Conservation (phyloP, 2,329 filamentous ascomycete species). For the Mariannaea elegans region DNA sequence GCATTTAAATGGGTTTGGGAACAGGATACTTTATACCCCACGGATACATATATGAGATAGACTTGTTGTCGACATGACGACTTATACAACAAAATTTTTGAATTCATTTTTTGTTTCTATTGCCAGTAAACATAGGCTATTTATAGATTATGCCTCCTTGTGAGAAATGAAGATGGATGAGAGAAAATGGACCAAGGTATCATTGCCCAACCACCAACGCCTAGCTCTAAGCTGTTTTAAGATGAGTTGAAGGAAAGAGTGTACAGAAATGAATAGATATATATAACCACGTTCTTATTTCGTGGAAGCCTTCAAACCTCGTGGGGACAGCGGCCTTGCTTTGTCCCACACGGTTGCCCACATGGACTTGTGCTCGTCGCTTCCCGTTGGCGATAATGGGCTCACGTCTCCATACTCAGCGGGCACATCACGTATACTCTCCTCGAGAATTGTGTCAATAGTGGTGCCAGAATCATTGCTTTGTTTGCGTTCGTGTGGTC, state of each 20-base stretch:
- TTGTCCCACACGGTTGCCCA: slow-evolving; percentile 8
- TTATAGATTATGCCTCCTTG: too few relatives aligned
- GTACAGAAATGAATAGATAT: not conserved
- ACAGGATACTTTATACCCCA: slow-evolving; percentile 38
- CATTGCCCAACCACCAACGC: too few relatives aligned
- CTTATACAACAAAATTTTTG: slow-evolving; percentile 21
- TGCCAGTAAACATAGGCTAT: not conserved
- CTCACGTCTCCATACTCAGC: slow-evolving; percentile 18
- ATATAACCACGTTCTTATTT: slow-evolving; percentile 1
- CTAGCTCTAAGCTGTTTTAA: too few relatives aligned
- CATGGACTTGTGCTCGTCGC: slow-evolving; percentile 9
- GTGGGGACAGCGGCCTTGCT: slow-evolving; percentile 8
- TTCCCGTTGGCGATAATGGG: slow-evolving; percentile 10
- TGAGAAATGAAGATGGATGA: slow-evolving; percentile 14
- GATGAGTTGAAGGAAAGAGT: not conserved
- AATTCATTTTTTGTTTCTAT: not conserved
- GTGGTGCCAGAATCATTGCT: slow-evolving; percentile 4
- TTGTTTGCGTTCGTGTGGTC: not conserved
- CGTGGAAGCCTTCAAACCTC: not conserved
- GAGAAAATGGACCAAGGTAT: slow-evolving; percentile 24
- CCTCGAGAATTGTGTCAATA: not conserved
- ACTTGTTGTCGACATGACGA: slow-evolving; percentile 25
- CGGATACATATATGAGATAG: slow-evolving; percentile 35
- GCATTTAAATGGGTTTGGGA: slow-evolving; percentile 31
- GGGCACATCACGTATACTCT: not conserved